Evolutionary conservation across 78 protist species (phyloP).

Genomic region (Dictyostelium firmibasis): DNA sequence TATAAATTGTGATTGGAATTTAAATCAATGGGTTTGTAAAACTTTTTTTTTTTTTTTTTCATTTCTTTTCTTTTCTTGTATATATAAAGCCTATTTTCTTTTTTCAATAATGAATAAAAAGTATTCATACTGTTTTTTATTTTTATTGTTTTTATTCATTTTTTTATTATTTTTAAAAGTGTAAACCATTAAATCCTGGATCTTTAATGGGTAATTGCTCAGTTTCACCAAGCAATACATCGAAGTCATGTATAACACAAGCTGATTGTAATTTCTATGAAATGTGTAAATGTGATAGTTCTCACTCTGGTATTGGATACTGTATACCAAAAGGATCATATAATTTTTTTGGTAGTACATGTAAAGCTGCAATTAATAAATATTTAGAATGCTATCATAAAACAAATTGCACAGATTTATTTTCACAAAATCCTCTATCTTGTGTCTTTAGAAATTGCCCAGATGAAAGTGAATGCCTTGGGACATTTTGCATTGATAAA

Average conservation of each 20-base stretch:
- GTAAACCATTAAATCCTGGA: neutral
- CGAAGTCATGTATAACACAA: neutral
- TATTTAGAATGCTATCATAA: neutral
- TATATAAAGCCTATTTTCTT: too few relatives aligned
- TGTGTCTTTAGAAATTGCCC: neutral
- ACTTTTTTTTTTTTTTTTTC: neutral
- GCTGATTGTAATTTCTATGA: conserved; percentile 1
- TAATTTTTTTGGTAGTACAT: conserved; percentile 1
- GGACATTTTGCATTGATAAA: neutral
- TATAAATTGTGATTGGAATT: conserved; percentile 9
- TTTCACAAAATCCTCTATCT: neutral
- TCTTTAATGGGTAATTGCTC: neutral
- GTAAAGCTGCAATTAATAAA: neutral
- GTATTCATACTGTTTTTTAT: too few relatives aligned
- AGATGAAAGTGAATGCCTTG: neutral
- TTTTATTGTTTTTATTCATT: too few relatives aligned
- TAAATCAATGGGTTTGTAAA: neutral
- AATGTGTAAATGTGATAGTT: conserved; percentile 31
- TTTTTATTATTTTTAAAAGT: too few relatives aligned
- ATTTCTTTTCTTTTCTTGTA: neutral
- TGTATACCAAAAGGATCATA: neutral
- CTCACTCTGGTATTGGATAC: conserved; percentile 21
- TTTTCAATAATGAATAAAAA: neutral
- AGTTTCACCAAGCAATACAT: neutral
- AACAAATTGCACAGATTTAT: neutral